Evolutionary conservation across 176 grass and related monocot species (phyloP).

Genomic region (Pontederia crassipes): DNA sequence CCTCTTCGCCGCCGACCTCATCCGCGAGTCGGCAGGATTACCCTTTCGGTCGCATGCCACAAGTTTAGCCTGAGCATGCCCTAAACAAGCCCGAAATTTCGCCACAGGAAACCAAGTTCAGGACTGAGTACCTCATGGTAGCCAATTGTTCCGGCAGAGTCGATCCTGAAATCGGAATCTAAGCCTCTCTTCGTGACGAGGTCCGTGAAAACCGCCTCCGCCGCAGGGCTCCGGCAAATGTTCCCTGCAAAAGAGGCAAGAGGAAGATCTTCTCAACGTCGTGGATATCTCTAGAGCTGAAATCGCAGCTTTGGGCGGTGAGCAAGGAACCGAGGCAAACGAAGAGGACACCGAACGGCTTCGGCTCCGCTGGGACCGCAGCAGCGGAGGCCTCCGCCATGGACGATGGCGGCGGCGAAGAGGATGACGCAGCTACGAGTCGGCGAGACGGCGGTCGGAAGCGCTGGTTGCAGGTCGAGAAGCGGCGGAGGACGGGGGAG

Average conservation of each 20-base stretch:
- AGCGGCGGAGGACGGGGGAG: not conserved
- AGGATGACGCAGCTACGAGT: slow-evolving; percentile 5
- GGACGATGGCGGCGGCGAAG: slow-evolving; percentile 21
- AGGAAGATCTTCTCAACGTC: slow-evolving; percentile 1
- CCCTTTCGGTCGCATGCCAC: slow-evolving; percentile 26
- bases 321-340: slow-evolving; percentile 67
- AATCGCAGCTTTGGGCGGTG: not conserved
- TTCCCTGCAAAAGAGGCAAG: slow-evolving; percentile 40
- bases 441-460: too few relatives aligned
- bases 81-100: slow-evolving; percentile 1
- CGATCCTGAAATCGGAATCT: slow-evolving; percentile 62
- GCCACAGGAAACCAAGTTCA: not conserved
- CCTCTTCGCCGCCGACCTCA: slow-evolving; percentile 74
- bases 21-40: slow-evolving; percentile 70
- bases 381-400: slow-evolving; percentile 32
- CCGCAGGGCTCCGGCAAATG: slow-evolving; percentile 89
- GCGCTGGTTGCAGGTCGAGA: not conserved
- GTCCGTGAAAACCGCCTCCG: slow-evolving; percentile 72
- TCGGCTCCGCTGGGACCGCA: slow-evolving; percentile 15
- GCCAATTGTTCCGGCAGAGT: slow-evolving; percentile 86
- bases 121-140: slow-evolving; percentile 60
- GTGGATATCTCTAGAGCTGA: not conserved
- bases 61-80: not conserved
- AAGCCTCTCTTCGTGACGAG: slow-evolving; percentile 58
- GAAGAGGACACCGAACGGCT: slow-evolving; percentile 82